phyloP scores from a whole-genome alignment of 2,329 filamentous ascomycete species.

The Zymoseptoria passerinii region DNA sequence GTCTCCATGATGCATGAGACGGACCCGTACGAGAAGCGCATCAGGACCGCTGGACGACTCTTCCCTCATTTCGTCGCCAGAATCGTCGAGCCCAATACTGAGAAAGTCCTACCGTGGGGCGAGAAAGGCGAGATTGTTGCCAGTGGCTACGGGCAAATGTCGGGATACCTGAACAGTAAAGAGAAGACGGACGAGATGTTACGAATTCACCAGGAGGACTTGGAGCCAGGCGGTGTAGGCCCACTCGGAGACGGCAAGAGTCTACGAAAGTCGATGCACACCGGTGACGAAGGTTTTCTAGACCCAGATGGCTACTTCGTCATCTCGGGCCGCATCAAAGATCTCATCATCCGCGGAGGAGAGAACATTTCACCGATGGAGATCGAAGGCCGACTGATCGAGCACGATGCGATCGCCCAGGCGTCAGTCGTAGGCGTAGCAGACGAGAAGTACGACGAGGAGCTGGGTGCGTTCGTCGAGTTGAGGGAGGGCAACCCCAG shows the following conservation, averaged over 20 bases:
- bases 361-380: slow-evolving; percentile 51
- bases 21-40: slow-evolving; percentile 56
- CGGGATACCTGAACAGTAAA: slow-evolving; percentile 57
- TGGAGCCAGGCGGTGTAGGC: slow-evolving; percentile 19
- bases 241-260: slow-evolving; percentile 14
- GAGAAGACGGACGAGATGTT: slow-evolving; percentile 68
- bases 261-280: slow-evolving; percentile 53
- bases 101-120: slow-evolving; percentile 59
- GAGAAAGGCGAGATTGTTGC: slow-evolving; percentile 67
- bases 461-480: slow-evolving; percentile 27
- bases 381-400: slow-evolving; percentile 22
- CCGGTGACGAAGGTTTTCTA: slow-evolving; percentile 50
- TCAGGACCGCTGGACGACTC: slow-evolving; percentile 66
- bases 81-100: slow-evolving; percentile 58
- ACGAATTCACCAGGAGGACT: slow-evolving; percentile 19
- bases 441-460: slow-evolving; percentile 24
- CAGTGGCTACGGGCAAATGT: slow-evolving; percentile 66
- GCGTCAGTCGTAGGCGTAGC: slow-evolving; percentile 22
- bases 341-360: slow-evolving; percentile 41
- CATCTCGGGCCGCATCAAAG: slow-evolving; percentile 27
- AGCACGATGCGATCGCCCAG: slow-evolving; percentile 19
- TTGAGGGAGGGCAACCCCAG: slow-evolving; percentile 15
- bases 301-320: slow-evolving; percentile 37
- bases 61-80: slow-evolving; percentile 69
- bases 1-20: slow-evolving; percentile 25